phyloP scores from a whole-genome alignment of 441 rosid genomes.

The Adansonia rubrostipa region DNA sequence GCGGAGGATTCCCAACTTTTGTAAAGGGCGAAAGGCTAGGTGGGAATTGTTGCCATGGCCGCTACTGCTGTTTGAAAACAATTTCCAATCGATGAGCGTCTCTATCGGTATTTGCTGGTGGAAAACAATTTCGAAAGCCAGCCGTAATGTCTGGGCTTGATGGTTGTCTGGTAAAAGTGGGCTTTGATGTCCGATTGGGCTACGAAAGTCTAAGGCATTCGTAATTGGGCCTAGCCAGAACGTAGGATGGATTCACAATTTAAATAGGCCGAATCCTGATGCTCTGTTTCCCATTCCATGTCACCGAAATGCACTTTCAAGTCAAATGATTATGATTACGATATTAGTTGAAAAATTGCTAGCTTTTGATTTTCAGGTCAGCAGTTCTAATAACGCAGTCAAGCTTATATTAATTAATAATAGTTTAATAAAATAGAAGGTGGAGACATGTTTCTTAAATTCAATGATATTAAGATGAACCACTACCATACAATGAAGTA shows the following conservation, averaged over 20 bases:
- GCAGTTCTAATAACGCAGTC: conserved; percentile 19
- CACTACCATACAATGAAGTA: not conserved
- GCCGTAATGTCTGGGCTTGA: too few species aligned
- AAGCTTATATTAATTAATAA: conserved; percentile 16
- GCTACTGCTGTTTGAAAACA: conserved; percentile 96
- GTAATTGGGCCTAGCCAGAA: too few species aligned
- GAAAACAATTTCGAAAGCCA: conserved; percentile 27
- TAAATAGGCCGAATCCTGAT: not conserved
- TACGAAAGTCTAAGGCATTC: too few species aligned
- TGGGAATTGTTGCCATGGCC: conserved; percentile 27
- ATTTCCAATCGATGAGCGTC: conserved; percentile 61
- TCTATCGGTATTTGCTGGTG: too few species aligned
- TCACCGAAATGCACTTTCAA: too few species aligned
- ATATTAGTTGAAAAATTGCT: not conserved
- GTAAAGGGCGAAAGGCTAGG: not conserved
- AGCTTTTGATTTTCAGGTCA: not conserved
- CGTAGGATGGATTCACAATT: too few species aligned
- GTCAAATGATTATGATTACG: not conserved
- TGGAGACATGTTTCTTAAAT: not conserved
- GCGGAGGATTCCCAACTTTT: not conserved
- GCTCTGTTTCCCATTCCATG: not conserved
- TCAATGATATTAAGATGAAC: not conserved
- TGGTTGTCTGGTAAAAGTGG: too few species aligned
- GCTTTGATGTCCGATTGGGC: too few species aligned
- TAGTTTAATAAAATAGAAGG: too few species aligned